Percentiles rank a stretch among this genome's conserved stretches.
phyloP scores from a whole-genome alignment of 257 asterid species.

The Scutellaria galericulata region DNA sequence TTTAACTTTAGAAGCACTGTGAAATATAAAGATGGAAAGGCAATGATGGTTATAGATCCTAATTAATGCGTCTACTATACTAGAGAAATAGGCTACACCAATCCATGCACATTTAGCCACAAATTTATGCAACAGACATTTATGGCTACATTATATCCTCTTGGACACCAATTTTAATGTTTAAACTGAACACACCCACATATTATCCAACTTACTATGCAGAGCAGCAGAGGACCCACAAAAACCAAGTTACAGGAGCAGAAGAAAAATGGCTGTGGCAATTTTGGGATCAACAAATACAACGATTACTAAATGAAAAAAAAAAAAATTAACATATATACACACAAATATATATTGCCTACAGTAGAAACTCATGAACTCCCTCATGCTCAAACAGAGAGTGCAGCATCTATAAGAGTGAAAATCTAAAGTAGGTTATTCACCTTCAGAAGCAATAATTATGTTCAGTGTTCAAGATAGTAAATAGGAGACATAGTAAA shows the following conservation, averaged over 20 bases:
- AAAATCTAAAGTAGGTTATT: conserved; percentile 8
- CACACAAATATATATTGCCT: neutral
- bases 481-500: neutral
- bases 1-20: neutral
- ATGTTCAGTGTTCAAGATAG: neutral
- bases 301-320: neutral
- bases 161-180: neutral
- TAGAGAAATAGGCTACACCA: neutral
- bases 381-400: neutral
- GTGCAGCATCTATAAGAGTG: neutral
- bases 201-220: neutral
- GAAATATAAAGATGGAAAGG: neutral
- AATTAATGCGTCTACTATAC: neutral
- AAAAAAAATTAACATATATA: neutral
- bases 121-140: neutral
- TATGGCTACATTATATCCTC: neutral
- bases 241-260: neutral
- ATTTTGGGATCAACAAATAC: neutral
- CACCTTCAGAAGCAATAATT: neutral
- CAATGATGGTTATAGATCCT: neutral
- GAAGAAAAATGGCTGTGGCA: neutral
- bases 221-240: neutral
- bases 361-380: neutral
- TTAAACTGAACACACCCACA: neutral
- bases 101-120: neutral